Evolutionary conservation across 2,329 filamentous ascomycete genomes (phyloP), one percentile per base, ranked within the genome.

Genomic region (Nannizzia gypsea): DNA sequence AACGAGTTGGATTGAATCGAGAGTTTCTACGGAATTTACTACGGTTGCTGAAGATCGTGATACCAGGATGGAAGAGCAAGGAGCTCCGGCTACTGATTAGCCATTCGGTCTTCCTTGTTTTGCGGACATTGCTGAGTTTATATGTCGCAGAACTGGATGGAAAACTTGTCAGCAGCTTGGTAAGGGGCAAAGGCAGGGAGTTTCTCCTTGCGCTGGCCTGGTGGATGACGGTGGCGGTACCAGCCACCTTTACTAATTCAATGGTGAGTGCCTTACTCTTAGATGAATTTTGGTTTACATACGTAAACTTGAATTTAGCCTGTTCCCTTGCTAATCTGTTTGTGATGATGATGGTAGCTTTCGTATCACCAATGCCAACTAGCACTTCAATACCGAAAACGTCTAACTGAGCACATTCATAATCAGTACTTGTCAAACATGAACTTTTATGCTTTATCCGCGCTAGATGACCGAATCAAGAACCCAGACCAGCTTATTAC

Each of bases 171-270:
- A 96, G 93, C 75, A 91, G 85, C 64, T 77, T 99, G 60, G 91
- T 99, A 52, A 86, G 90, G 73, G 93, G 93, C 1, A 93, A 87
- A 66, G 93, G 92, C 15, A 89, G 84, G 72, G 90, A 95, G 65
- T 99, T 99, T 66, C 70, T 97, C 67, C 85, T 86, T 66, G 85
- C 90, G 0, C 85, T 99, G 67, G 83, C 95, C 4, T 96, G 92
- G 90, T 99, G 93, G 93, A 99, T 99, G 93, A 73, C 92, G 59
- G 93, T 99, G 65, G 92, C 93, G 26, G 81, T 99, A 15, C 93
- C 93, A 8, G 93, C 93, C 1, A 97, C 93, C 0, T 96, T 97
- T 72, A 99, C 93, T 44, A 99, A 99, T 74, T 96, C 91, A 0
- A 99, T 99, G 93, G 89, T 93, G 74, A 73, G 83, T 72, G 54